Base-by-base conservation (phyloP, 768 basidiomycete genomes). In the Boletellus ananas region DNA sequence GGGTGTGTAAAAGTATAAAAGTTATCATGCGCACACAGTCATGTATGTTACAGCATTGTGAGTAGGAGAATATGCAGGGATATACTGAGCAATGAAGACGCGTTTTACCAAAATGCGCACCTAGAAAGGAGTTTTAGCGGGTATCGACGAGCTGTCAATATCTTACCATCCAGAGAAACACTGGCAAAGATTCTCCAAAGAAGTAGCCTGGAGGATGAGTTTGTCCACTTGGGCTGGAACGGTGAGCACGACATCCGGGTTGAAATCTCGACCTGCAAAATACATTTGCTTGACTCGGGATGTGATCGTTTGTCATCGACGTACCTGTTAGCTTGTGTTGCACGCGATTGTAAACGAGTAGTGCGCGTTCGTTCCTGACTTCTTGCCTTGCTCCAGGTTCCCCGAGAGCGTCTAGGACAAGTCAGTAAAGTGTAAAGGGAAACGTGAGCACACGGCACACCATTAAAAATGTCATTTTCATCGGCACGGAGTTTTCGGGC, bases 161-260 rank as follows among this genome's bases (percentile, higher is more conserved):
- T 40, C 51, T 38, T 60, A 87, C 94, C 93, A 95, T 67, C 94
- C 94, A 54, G 92, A 90, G 75, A 95, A 96, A 62, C 92, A 94
- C 66, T 95, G 94, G 66, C 93, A 96, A 2, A 98, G 80, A 66
- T 98, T 96, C 68, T 97, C 94, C 38, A 97, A 68, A 13, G 90
- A 86, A 4, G 90, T 96, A 5, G 96, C 92, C 67, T 98, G 92
- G 55, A 85, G 79, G 55, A 99, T 97, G 46, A 99, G 75, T 66
- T 88, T 87, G 62, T 94, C 90, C 12, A 99, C 96, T 68, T 99
- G 96, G 10, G 74, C 79, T 21, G 76, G 71, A n/a, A 97, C 89
- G 9, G 77, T 71, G 41, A 98, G 75, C 1, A 76, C 73, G 41
- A 82, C 71, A 5, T 90, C 84, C 0, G 92, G 89, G 62, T 95